Base-by-base conservation (phyloP, 352 stramenopile species). In the Globisporangium cederbergense region DNA sequence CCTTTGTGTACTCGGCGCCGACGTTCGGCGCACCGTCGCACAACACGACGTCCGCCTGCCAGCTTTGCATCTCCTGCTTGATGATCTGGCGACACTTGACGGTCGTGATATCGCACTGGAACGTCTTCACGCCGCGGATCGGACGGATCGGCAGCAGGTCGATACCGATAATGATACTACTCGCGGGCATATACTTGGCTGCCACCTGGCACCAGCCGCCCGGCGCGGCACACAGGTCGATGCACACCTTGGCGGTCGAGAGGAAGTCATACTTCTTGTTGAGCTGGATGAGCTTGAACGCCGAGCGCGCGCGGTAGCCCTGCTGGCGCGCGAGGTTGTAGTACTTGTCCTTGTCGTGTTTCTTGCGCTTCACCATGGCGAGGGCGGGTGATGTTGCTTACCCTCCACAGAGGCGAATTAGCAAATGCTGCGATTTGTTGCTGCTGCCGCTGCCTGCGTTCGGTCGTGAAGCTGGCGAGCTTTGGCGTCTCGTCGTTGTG, bases 301-400 rank as follows among this genome's bases (percentile, higher is more conserved):
- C 97, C 7, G 97, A 98, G 57, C 98, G 96, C 28, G 97, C 97
- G 71, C 98, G 92, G 78, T 99, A 99, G 18, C 98, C 98, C 86
- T 99, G 97, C 80, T 99, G 97, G 56, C 98, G 97, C 11, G 97
- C 97, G 59, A 99, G 78, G 74, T 98, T 96, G 80, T 99, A 99
- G 83, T 99, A 99, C 79, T 99, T 99, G 81, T 99, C 98, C 80
- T 98, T 98, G 73, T 99, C 96, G 80, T 96, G 89, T 88, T 99
- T 99, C 76, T 98, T 99, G 71, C 95, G 81, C 79, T 99, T 99
- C 49, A 96, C 84, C 86, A 96, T 96, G 58, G 61, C 64, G 55
- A 11, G 36, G 36, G 36, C 49, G 14, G 30, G 5, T 62, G 28
- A 28, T 14, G 25, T 18, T 53, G 60, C 28, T 43, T 62, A 9